phyloP scores from a whole-genome alignment of 306 rosid genomes.

The Echinosophora koreensis region DNA sequence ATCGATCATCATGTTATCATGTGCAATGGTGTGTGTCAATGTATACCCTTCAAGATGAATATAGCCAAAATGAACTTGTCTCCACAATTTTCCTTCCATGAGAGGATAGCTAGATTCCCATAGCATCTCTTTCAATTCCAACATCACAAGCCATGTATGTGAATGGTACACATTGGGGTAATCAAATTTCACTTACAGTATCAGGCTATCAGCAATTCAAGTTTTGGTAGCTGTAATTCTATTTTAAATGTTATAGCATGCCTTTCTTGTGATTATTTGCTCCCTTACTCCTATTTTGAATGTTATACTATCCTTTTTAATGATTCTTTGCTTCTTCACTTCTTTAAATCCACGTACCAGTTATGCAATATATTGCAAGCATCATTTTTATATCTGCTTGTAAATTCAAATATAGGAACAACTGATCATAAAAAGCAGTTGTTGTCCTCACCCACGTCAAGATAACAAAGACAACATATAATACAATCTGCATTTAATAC shows the following conservation, averaged over 20 bases:
- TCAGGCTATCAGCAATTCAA: not conserved
- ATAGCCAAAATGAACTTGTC: conserved; percentile 4
- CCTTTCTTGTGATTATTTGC: not conserved
- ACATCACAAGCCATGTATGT: conserved; percentile 2
- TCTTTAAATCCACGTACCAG: conserved; percentile 7
- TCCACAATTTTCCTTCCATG: not conserved
- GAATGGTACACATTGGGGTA: too few relatives aligned
- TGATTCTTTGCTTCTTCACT: not conserved
- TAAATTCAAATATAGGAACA: not conserved
- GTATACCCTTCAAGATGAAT: conserved; percentile 21
- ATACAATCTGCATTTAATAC: not conserved
- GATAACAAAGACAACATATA: not conserved
- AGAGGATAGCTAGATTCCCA: conserved; percentile 25
- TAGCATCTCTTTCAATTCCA: conserved; percentile 23
- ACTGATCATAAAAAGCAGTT: conserved; percentile 4
- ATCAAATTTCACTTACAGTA: not conserved
- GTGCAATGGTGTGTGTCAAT: not conserved
- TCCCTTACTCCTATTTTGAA: not conserved
- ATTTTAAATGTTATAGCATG: not conserved
- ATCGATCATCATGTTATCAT: conserved; percentile 25
- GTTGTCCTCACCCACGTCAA: not conserved
- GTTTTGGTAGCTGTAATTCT: too few relatives aligned
- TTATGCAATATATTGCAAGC: conserved; percentile 19
- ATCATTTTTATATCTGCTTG: not conserved
- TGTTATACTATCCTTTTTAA: conserved; percentile 29